Evolutionary conservation across 768 basidiomycete species (phyloP), one percentile per base, ranked within the genome.

Genomic region (Kwoniella heveanensis): DNA sequence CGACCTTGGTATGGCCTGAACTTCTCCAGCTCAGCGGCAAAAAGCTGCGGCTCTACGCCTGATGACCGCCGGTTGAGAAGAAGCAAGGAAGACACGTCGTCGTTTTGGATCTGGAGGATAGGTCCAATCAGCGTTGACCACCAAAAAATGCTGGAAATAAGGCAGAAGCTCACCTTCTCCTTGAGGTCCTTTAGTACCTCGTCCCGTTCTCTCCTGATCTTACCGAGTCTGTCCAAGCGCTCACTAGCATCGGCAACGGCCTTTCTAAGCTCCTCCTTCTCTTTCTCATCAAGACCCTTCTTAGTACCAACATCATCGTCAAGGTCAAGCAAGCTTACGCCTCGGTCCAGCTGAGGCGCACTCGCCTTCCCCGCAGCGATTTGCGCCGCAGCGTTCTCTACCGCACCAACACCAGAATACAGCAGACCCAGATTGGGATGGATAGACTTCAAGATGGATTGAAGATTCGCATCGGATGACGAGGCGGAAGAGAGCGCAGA

Each of bases 71-170:
- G 87, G 77, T 95, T 95, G 53, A 97, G 85, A 3, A 99, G 85
- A 0, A 98, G 85, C 1, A 96, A 84, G 76, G 95, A 92, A 0
- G 95, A 99, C 26, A 98, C 95, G 68, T 99, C 96, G 80, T 99
- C 96, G 26, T 85, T 83, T 86, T 97, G 96, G 51, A 96, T 85
- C 93, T 98, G 68, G 1, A 24, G 17, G 30, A 63, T 37, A 22
- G 19, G 21, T 7, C 47, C 57, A 57, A 30, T 39, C 25, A 39
- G 58, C 48, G 64, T 4, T 47, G 22, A 13, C 32, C 32, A 13
- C 5, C 32, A 6, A n/a, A n/a, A n/a, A n/a, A n/a, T n/a, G n/a
- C n/a, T n/a, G n/a, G n/a, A n/a, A n/a, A n/a, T n/a, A n/a, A n/a
- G n/a, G n/a, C n/a, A n/a, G n/a, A 32, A 32, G 37, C 70, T 26